A percentile compares a stretch with the other conserved stretches of the same genome.
These are phyloP conservation scores for Neoascochyta sp. DNA, from an alignment of 2,329 filamentous ascomycete genomes.

Conservation along the genomic window DNA sequence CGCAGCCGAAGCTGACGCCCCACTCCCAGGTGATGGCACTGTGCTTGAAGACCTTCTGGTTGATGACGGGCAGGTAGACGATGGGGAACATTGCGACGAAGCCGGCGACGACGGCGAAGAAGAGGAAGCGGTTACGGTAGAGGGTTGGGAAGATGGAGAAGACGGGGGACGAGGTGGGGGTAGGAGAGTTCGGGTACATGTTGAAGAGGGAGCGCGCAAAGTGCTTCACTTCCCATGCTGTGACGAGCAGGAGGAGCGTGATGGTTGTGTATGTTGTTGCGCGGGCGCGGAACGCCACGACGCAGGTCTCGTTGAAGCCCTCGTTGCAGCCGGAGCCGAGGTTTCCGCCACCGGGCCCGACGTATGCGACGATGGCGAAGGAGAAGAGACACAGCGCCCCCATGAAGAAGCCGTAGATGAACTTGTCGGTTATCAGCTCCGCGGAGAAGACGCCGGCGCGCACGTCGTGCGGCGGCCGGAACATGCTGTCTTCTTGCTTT, in stretches of 20 bases:
- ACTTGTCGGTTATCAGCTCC: constrained; percentile 48
- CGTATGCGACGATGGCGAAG: constrained; percentile 45
- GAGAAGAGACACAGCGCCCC: constrained; percentile 43
- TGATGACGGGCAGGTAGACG: constrained; percentile 46
- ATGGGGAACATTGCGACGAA: constrained; percentile 44
- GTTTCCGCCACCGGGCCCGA: constrained; percentile 41
- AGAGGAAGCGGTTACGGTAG: constrained; percentile 45
- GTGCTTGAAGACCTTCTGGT: constrained; percentile 47
- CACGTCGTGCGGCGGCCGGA: constrained; percentile 44
- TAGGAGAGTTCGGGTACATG: constrained; percentile 39
- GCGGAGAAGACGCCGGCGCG: constrained; percentile 44
- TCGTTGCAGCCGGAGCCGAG: constrained; percentile 46
- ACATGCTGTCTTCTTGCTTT: constrained; percentile 46
- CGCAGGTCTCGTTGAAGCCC: constrained; percentile 42
- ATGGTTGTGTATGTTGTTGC: constrained; percentile 46
- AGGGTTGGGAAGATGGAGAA: constrained; percentile 40
- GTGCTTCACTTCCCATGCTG: constrained; percentile 50
- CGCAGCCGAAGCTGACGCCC: constrained; percentile 42
- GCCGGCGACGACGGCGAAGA: constrained; percentile 43
- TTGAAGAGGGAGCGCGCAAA: constrained; percentile 45
- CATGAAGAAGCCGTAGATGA: constrained; percentile 49
- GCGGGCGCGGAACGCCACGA: constrained; percentile 44
- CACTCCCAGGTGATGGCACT: constrained; percentile 45
- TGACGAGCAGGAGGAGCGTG: constrained; percentile 44
- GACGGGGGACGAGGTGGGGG: constrained; percentile 10